Evolutionary conservation across 2,329 filamentous ascomycete species (phyloP).

Genomic region (Elsinoe australis): DNA sequence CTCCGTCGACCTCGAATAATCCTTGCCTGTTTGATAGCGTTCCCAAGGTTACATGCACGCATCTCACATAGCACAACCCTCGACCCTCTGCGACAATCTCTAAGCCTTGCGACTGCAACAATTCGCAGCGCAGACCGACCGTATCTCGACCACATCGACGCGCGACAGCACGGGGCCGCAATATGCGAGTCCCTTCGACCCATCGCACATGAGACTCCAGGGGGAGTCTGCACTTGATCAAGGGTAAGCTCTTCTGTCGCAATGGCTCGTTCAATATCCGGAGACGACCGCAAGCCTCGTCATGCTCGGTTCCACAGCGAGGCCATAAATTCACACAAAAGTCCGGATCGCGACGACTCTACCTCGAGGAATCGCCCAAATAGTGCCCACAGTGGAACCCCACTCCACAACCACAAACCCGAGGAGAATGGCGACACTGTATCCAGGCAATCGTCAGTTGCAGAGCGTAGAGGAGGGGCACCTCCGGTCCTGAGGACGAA

Average conservation of each 20-base stretch:
- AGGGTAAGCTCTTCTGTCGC: too few species aligned
- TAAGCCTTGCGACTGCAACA: too few species aligned
- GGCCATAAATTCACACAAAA: background rate
- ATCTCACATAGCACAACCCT: too few species aligned
- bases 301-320: constrained; percentile 13
- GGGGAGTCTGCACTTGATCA: background rate
- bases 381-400: constrained; percentile 6
- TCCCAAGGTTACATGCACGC: too few species aligned
- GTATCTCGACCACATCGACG: too few species aligned
- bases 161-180: too few species aligned
- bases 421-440: background rate
- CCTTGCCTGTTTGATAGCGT: too few species aligned
- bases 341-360: constrained; percentile 6
- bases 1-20: too few species aligned
- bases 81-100: too few species aligned
- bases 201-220: background rate
- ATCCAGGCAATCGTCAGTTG: constrained; percentile 18
- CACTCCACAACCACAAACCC: background rate
- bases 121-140: too few species aligned
- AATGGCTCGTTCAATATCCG: too few species aligned
- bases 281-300: background rate
- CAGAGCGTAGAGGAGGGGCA: constrained; percentile 12
- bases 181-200: too few species aligned
- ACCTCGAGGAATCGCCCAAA: constrained; percentile 2
- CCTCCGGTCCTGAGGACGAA: constrained; percentile 43